Evolutionary conservation across 2,329 filamentous ascomycete genomes (phyloP).

Genomic region (Alternaria triticina): DNA sequence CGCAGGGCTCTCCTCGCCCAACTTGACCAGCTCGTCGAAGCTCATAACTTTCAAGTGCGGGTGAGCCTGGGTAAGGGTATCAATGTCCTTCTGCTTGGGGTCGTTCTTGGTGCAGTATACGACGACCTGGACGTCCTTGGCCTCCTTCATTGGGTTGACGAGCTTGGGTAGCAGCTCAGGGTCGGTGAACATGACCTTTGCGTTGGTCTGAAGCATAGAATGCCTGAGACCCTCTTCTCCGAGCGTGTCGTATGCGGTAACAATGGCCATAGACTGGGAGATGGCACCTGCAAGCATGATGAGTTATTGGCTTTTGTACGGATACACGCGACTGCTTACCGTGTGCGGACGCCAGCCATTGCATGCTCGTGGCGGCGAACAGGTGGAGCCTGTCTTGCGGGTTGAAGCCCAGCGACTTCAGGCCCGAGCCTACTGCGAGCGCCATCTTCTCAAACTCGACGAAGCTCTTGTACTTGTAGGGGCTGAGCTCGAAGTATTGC

Average conservation of each 20-base stretch:
- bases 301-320: conserved; percentile 3
- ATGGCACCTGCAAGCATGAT: conserved; percentile 58
- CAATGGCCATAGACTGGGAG: conserved; percentile 88
- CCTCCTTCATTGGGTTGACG: conserved; percentile 61
- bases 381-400: conserved; percentile 75
- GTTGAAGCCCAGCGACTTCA: conserved; percentile 75
- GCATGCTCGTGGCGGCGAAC: conserved; percentile 78
- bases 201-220: conserved; percentile 80
- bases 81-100: conserved; percentile 59
- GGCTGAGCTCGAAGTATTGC: conserved; percentile 85
- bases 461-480: conserved; percentile 79
- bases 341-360: conserved; percentile 86
- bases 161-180: conserved; percentile 70
- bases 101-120: conserved; percentile 65
- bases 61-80: conserved; percentile 61
- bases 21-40: conserved; percentile 62
- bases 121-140: conserved; percentile 62
- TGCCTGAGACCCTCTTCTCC: conserved; percentile 84
- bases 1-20: conserved; percentile 69
- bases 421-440: conserved; percentile 72
- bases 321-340: conserved; percentile 49
- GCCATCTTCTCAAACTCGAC: conserved; percentile 76
- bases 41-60: conserved; percentile 60
- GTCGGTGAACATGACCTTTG: conserved; percentile 85
- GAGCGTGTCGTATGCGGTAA: conserved; percentile 93